A percentile compares a stretch with the other conserved stretches of the same genome.
Conservation (phyloP, 768 basidiomycete species). For the Macrolepiota dolichaula region DNA sequence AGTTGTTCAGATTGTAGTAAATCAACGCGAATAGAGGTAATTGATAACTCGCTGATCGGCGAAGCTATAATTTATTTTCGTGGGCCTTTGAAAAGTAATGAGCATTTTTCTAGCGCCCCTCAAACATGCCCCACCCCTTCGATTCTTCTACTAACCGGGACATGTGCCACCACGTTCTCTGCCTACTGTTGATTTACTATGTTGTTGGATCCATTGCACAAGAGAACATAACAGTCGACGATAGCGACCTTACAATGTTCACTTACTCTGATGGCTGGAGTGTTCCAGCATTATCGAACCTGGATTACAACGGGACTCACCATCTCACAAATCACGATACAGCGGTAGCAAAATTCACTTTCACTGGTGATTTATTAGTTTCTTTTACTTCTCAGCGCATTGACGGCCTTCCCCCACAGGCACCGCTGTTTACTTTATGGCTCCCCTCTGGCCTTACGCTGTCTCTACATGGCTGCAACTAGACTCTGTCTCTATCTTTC, state of each 20-base stretch:
- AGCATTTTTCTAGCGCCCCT: too few relatives aligned
- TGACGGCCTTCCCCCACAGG: conserved; percentile 18
- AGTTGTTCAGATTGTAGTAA: too few relatives aligned
- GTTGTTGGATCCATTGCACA: neutral
- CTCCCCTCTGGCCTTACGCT: conserved; percentile 36
- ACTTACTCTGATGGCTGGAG: conserved; percentile 1
- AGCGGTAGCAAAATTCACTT: conserved; percentile 6
- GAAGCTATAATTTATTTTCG: too few relatives aligned
- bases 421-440: conserved; percentile 33
- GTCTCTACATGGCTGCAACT: conserved; percentile 37
- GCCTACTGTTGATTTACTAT: neutral
- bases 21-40: too few relatives aligned
- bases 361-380: conserved; percentile 1
- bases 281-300: neutral
- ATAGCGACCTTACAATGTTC: conserved; percentile 6
- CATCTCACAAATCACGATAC: neutral
- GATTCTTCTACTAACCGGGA: neutral
- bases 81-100: too few relatives aligned
- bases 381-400: neutral
- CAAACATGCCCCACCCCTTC: too few relatives aligned
- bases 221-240: conserved; percentile 11
- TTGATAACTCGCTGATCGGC: too few relatives aligned
- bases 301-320: neutral
- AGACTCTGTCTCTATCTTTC: conserved; percentile 27
- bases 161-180: neutral